Evolutionary conservation across 2,329 filamentous ascomycete species (phyloP).

Genomic region (Aureobasidium leucospermi): DNA sequence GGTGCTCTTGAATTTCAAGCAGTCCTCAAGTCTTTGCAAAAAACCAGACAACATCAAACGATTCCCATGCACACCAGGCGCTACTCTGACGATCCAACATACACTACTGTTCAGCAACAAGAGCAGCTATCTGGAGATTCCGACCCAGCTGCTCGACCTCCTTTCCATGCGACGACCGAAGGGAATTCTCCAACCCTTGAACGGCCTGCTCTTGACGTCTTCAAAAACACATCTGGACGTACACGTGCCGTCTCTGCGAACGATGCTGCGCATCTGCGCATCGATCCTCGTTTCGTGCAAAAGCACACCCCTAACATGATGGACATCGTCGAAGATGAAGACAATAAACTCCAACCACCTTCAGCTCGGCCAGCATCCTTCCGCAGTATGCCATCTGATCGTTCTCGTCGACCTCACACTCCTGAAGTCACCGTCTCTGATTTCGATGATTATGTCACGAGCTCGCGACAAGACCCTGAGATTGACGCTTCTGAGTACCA

Average conservation of each 20-base stretch:
- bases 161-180: slow-evolving; percentile 21
- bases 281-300: slow-evolving; percentile 31
- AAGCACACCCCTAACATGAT: slow-evolving; percentile 8
- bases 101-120: slow-evolving; percentile 38
- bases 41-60: slow-evolving; percentile 67
- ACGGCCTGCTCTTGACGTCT: slow-evolving; percentile 22
- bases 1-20: slow-evolving; percentile 91
- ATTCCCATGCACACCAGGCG: slow-evolving; percentile 61
- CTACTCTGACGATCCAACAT: slow-evolving; percentile 58
- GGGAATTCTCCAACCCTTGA: background rate
- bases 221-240: slow-evolving; percentile 20
- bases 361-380: slow-evolving; percentile 11
- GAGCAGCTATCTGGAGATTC: slow-evolving; percentile 42
- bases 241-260: slow-evolving; percentile 54
- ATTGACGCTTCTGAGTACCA: background rate
- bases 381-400: background rate
- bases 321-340: slow-evolving; percentile 20
- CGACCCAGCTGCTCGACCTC: slow-evolving; percentile 37
- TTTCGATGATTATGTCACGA: background rate
- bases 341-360: slow-evolving; percentile 10
- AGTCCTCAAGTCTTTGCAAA: slow-evolving; percentile 77
- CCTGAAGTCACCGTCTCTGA: slow-evolving; percentile 10
- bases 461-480: background rate
- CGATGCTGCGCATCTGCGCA: slow-evolving; percentile 41
- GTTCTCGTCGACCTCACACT: background rate